A percentile compares a stretch with the other conserved stretches of the same genome.
Evolutionary conservation across 1,284 basidiomycete genomes (phyloP).

Genomic region (Cutaneotrichosporon spelunceum): DNA sequence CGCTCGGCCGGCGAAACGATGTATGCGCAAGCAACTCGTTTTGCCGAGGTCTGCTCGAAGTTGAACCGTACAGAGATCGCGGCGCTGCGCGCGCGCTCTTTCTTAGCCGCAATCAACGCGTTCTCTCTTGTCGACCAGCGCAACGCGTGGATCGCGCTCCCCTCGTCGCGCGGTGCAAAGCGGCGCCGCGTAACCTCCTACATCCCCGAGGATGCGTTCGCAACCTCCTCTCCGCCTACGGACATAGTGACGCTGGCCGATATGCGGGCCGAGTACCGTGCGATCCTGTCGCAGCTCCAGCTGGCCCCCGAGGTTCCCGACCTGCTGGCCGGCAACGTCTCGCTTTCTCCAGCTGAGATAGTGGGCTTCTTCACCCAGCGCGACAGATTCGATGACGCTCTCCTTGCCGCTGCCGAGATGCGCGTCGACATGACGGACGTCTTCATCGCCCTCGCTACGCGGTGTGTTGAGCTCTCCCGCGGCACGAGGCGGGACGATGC

Average conservation of each 20-base stretch:
- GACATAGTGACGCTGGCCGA: conserved; percentile 78
- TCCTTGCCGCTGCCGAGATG: conserved; percentile 70
- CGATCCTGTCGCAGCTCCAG: conserved; percentile 75
- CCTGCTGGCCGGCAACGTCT: conserved; percentile 57
- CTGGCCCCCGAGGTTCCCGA: conserved; percentile 64
- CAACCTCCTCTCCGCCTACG: conserved; percentile 59
- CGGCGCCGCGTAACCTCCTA: conserved; percentile 64
- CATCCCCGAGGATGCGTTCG: conserved; percentile 72
- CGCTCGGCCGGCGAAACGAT: conserved; percentile 83
- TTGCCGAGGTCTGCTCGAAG: conserved; percentile 56
- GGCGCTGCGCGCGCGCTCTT: conserved; percentile 73
- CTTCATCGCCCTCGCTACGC: conserved; percentile 71
- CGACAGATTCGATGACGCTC: conserved; percentile 75
- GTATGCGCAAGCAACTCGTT: conserved; percentile 85
- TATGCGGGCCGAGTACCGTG: conserved; percentile 77
- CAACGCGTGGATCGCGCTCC: conserved; percentile 69
- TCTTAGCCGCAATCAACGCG: conserved; percentile 84
- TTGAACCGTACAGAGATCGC: conserved; percentile 59
- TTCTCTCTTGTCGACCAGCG: conserved; percentile 75
- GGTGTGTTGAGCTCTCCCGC: conserved; percentile 71
- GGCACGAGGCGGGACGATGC: conserved; percentile 12
- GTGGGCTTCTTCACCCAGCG: conserved; percentile 76
- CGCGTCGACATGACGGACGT: conserved; percentile 81
- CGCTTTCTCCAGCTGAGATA: conserved; percentile 67
- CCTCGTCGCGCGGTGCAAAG: not conserved